Percentiles rank a stretch among this genome's conserved stretches.
phyloP scores from a whole-genome alignment of 495 filamentous ascomycete genomes.

The Aspergillus baeticus region DNA sequence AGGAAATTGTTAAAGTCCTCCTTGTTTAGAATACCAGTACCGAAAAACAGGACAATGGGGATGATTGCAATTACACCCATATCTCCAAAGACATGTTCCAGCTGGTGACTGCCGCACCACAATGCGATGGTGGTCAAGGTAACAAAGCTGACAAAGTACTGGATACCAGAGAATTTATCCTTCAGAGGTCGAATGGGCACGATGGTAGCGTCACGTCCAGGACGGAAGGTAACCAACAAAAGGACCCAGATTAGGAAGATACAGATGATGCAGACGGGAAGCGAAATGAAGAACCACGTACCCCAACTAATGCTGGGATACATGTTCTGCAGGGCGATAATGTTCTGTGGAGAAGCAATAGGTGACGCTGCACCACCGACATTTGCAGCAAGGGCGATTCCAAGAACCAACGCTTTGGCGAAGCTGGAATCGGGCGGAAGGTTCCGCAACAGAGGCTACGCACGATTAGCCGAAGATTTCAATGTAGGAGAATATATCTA shows the following conservation, averaged over 20 bases:
- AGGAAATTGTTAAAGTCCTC: conserved; percentile 99
- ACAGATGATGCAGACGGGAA: conserved; percentile 89
- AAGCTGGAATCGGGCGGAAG: conserved; percentile 86
- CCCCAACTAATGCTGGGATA: conserved; percentile 84
- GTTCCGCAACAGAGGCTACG: conserved; percentile 89
- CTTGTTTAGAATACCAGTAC: conserved; percentile 94
- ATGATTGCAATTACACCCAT: conserved; percentile 99
- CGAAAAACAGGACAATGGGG: conserved; percentile 93
- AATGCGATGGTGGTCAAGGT: conserved; percentile 85
- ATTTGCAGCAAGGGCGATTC: conserved; percentile 93
- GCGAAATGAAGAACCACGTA: conserved; percentile 92
- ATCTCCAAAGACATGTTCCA: conserved; percentile 86
- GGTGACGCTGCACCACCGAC: conserved; percentile 95
- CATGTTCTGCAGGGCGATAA: conserved; percentile 96
- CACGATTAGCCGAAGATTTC: conserved; percentile 14
- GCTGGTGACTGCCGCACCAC: conserved; percentile 89
- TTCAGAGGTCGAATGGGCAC: conserved; percentile 85
- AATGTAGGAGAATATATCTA: conserved; percentile 1
- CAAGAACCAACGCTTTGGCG: conserved; percentile 91
- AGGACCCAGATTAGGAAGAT: conserved; percentile 88
- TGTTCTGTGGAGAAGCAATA: conserved; percentile 95
- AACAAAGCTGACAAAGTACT: conserved; percentile 87
- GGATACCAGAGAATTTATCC: conserved; percentile 82
- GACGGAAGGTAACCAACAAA: conserved; percentile 79
- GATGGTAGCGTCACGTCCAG: conserved; percentile 81